Evolutionary conservation across 2,329 filamentous ascomycete genomes (phyloP), one percentile per base, ranked within the genome.

Genomic region (Beauveria varroae): DNA sequence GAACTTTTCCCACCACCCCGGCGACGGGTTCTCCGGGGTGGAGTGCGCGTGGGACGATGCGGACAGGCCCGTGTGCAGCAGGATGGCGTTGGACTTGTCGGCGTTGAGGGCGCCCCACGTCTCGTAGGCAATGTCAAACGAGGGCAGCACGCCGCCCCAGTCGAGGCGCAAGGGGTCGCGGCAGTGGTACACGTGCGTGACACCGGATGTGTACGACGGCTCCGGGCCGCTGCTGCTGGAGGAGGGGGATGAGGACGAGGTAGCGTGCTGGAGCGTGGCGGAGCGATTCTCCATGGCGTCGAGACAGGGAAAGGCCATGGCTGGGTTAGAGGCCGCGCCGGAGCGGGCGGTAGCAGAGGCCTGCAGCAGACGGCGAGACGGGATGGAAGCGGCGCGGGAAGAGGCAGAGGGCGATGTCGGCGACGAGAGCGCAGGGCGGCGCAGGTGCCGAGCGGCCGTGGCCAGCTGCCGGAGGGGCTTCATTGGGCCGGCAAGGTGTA

Each of bases 1-100:
- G 73, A 99, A 99, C 74, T 89, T 93, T 76, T 99, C 95, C 95
- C 95, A 99, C 95, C 95, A 99, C 3, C 95, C 95, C 0, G 92
- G 89, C 72, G 93, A 89, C 0, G 90, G 84, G 73, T 99, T 99
- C 10, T 81, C 78, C 57, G 84, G 81, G n/a, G 93, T 98, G 62
- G 92, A 97, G 71, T 93, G 93, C 2, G 95, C 95, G 76, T 99
- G 95, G 62, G 93, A 98, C 7, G 93, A 97, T n/a, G 95, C 95
- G 0, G 93, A 97, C 5, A 99, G 81, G 9, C 95, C 95, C 0
- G 95, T 99, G 72, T 98, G 92, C 2, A 99, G 78, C 9, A 99
- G 81, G 64, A 99, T 95, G 4, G 87, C 92, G 73, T 99, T 99
- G 71, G 86, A 91, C 74, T 84, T 89, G 74, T 92, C 86, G 20